phyloP scores from a whole-genome alignment of 495 filamentous ascomycete genomes.

The Podospora bellae-mahoneyi region DNA sequence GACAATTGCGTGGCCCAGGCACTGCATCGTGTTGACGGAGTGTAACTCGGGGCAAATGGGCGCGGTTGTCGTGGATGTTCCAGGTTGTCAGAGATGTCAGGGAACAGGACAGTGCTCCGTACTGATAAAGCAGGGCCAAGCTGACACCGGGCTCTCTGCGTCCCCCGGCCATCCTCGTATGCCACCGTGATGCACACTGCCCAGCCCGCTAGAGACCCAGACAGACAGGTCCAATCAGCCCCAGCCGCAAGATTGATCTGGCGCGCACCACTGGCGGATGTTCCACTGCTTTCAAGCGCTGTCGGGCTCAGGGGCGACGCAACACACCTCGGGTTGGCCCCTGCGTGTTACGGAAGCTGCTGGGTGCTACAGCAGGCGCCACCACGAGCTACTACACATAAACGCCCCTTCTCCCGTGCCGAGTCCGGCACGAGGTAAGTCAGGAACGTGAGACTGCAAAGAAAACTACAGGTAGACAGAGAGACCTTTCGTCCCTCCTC shows the following conservation, averaged over 20 bases:
- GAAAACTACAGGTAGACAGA: not conserved
- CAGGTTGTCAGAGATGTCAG: slow-evolving; percentile 2
- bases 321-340: not conserved
- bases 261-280: not conserved
- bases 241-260: not conserved
- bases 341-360: slow-evolving; percentile 2
- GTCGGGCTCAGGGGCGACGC: slow-evolving; percentile 6
- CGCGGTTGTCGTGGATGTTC: not conserved
- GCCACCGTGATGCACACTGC: not conserved
- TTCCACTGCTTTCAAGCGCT: not conserved
- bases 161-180: not conserved
- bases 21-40: slow-evolving; percentile 12
- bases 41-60: not conserved
- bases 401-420: not conserved
- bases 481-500: not conserved
- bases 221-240: not conserved
- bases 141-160: not conserved
- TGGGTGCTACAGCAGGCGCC: slow-evolving; percentile 10
- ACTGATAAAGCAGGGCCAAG: slow-evolving; percentile 13
- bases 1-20: not conserved
- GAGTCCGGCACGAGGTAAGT: not conserved
- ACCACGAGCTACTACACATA: not conserved
- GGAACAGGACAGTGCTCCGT: slow-evolving; percentile 3
- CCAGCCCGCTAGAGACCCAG: not conserved
- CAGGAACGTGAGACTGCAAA: not conserved